Evolutionary conservation across 257 asterid genomes (phyloP).

Genomic region (Nicotiana otophora): DNA sequence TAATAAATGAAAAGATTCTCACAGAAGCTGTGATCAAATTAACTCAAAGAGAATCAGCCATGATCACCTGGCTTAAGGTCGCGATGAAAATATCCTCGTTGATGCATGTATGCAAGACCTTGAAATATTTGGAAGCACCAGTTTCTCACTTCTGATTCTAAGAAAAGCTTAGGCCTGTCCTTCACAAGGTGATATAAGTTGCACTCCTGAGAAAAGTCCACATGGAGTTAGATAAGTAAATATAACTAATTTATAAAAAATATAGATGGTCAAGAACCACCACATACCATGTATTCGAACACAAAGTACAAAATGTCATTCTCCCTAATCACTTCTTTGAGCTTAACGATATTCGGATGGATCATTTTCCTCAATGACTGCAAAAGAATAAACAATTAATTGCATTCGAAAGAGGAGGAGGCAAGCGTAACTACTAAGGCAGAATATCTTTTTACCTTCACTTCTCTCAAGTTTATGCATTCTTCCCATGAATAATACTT

Average conservation of each 20-base stretch:
- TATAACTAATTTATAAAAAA: not conserved
- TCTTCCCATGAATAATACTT: constrained; percentile 96
- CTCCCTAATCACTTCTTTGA: constrained; percentile 90
- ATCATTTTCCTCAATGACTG: constrained; percentile 96
- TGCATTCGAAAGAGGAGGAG: not conserved
- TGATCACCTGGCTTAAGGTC: constrained; percentile 93
- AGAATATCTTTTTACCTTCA: constrained; percentile 45
- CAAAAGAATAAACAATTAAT: not conserved
- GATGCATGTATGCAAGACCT: constrained; percentile 92
- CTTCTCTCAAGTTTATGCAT: constrained; percentile 96
- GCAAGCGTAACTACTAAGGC: not conserved
- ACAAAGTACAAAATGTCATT: constrained; percentile 78
- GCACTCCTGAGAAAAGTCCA: constrained; percentile 52
- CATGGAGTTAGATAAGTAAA: not conserved
- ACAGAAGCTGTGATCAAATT: not conserved
- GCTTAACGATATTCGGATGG: constrained; percentile 90
- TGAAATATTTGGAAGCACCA: constrained; percentile 99
- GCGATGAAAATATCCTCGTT: constrained; percentile 94
- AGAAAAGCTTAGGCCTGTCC: constrained; percentile 58
- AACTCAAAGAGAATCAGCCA: not conserved
- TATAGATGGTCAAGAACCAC: not conserved
- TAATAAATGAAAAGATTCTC: not conserved
- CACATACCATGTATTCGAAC: constrained; percentile 76
- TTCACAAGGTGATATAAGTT: constrained; percentile 91
- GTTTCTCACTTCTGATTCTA: constrained; percentile 77